Base-by-base conservation (phyloP, 2,329 filamentous ascomycete species). In the Domatiomyces globalis region DNA sequence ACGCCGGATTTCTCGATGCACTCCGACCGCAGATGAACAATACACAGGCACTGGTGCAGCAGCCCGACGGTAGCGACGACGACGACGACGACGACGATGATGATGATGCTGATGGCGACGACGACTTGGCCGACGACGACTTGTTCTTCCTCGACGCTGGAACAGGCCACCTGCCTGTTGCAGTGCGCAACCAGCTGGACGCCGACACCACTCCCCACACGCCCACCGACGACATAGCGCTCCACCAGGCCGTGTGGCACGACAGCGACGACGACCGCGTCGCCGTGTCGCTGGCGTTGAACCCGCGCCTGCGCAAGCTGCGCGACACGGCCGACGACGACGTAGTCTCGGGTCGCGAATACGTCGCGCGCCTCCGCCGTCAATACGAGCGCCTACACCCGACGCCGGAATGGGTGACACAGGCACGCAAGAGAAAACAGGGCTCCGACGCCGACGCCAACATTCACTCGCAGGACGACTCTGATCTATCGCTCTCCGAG, bases 211-310 rank as follows among this genome's bases (percentile, higher is more conserved):
- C 65, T 58, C n/a, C 63, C 62, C 9, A 18, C 17, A 17, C 45
- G 68, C 69, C 1, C 67, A 72, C 19, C 17, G 9, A 15, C 20
- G 20, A 36, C 20, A 4, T 4, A 10, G 20, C 20, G 20, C 12
- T 3, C 12, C 25, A 2, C 19, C 6, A 83, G 2, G 85, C 81
- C 1, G 33, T 39, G 33, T 98, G 92, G 92, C 81, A 89, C 60
- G 92, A 98, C 65, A 96, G 89, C 67, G 92, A 98, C 62, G 92
- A 98, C 63, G 92, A 96, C 63, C 79, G 86, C 50, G 72, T 95
- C 56, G 79, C 81, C 5, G 77, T 98, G 47, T 96, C 90, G 12
- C 75, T 98, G 42, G 84, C 87, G 2, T 78, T 80, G 22, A 81
- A 83, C 45, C 78, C 81, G 46, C 78, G 85, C 57, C 67, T 95